Conservation (phyloP, 495 filamentous ascomycete species). For the Venustampulla echinocandica region DNA sequence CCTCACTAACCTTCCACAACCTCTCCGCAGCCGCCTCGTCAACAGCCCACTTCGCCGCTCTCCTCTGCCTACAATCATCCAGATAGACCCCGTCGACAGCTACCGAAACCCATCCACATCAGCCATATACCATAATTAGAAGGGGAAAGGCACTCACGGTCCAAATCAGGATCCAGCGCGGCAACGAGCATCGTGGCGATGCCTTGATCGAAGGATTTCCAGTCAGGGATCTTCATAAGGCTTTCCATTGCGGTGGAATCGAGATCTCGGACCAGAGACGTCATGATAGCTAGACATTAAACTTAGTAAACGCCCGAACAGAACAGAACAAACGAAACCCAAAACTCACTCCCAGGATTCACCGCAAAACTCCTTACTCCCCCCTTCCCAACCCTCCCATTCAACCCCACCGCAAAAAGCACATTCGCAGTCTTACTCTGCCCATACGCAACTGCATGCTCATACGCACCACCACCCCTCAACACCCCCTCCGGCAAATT, state of each 20-base stretch:
- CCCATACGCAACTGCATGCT: constrained; percentile 37
- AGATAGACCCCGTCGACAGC: constrained; percentile 10
- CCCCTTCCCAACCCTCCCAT: constrained; percentile 21
- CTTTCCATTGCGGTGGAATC: background rate
- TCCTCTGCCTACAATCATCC: constrained; percentile 12
- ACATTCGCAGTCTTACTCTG: constrained; percentile 53
- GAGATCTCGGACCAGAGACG: constrained; percentile 5
- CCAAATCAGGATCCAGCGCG: constrained; percentile 13
- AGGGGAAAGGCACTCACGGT: constrained; percentile 1
- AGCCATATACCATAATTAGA: background rate
- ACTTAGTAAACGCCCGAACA: background rate
- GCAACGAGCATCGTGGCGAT: constrained; percentile 17
- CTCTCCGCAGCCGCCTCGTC: constrained; percentile 29
- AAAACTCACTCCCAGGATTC: constrained; percentile 15
- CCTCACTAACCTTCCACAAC: constrained; percentile 43
- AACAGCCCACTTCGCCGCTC: constrained; percentile 12
- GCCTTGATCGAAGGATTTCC: constrained; percentile 14
- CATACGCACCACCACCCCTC: constrained; percentile 8
- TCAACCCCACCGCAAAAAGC: constrained; percentile 32
- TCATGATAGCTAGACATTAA: constrained; percentile 8
- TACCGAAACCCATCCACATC: background rate
- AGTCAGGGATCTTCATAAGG: background rate
- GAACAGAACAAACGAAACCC: background rate
- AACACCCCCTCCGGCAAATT: constrained; percentile 7
- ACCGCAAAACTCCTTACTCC: constrained; percentile 14